phyloP scores from a whole-genome alignment of 179 eudicot species.

The Kewa caespitosa region DNA sequence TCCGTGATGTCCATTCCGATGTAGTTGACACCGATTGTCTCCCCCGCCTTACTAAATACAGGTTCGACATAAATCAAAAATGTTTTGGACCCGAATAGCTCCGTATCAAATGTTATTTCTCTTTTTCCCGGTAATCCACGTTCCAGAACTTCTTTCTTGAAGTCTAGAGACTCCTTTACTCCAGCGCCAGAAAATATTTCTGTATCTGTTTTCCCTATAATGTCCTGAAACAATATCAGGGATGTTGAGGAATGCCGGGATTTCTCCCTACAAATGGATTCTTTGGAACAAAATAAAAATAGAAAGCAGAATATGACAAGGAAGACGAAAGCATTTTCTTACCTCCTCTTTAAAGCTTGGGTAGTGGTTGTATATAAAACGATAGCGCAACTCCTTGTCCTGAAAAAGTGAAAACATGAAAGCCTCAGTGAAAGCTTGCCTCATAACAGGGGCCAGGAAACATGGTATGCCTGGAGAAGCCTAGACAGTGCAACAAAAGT shows the following conservation, averaged over 20 bases:
- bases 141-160: constrained; percentile 86
- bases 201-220: constrained; percentile 85
- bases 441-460: not conserved
- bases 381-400: constrained; percentile 81
- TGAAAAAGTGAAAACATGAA: constrained; percentile 26
- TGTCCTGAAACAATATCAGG: constrained; percentile 60
- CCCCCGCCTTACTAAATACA: constrained; percentile 80
- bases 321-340: constrained; percentile 19
- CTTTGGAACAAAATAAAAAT: constrained; percentile 12
- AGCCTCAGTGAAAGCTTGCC: not conserved
- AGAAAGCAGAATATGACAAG: constrained; percentile 5
- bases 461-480: not conserved
- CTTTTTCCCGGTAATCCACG: constrained; percentile 80
- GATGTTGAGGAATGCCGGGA: constrained; percentile 31
- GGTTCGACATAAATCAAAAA: constrained; percentile 89
- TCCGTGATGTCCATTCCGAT: constrained; percentile 96
- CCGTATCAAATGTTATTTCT: constrained; percentile 86
- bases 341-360: constrained; percentile 81
- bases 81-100: constrained; percentile 76
- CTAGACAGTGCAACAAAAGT: not conserved
- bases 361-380: constrained; percentile 76
- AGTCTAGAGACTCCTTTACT: constrained; percentile 81
- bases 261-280: constrained; percentile 26
- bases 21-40: constrained; percentile 87
- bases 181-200: constrained; percentile 86